Conservation (phyloP, 1,284 basidiomycete genomes). For the Melampsora americana region DNA sequence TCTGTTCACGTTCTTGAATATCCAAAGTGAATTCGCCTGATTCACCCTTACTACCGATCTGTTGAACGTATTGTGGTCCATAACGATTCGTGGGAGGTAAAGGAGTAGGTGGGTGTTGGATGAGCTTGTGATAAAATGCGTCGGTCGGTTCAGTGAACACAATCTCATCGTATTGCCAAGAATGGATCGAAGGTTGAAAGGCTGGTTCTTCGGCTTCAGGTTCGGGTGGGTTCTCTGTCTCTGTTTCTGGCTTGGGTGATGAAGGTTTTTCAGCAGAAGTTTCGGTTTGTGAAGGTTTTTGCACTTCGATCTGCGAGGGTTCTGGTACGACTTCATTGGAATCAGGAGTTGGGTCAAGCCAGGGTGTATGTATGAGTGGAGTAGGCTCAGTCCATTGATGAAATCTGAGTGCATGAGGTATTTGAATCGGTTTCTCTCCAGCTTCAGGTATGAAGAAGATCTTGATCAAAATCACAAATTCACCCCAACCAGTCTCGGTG, state of each 20-base stretch:
- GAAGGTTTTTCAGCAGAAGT: conserved; percentile 22
- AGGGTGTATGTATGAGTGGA: conserved; percentile 56
- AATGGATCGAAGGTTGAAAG: conserved; percentile 64
- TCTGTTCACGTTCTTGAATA: conserved; percentile 21
- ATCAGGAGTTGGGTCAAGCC: conserved; percentile 60
- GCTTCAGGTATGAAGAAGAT: conserved; percentile 89
- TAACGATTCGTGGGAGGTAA: conserved; percentile 65
- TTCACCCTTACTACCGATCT: conserved; percentile 50
- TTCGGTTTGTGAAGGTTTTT: conserved; percentile 31
- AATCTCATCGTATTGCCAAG: conserved; percentile 99
- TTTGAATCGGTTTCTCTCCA: conserved; percentile 79
- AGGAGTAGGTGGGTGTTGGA: conserved; percentile 75
- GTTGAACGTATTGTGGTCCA: conserved; percentile 51
- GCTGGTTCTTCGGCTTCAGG: conserved; percentile 2
- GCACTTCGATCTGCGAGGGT: conserved; percentile 21
- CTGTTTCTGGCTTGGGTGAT: conserved; percentile 40
- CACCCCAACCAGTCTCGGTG: conserved; percentile 98
- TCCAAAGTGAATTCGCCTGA: conserved; percentile 26
- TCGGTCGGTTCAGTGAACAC: conserved; percentile 93
- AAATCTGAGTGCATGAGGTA: conserved; percentile 91
- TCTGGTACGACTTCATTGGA: conserved; percentile 59
- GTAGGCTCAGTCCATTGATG: conserved; percentile 73
- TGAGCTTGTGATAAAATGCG: conserved; percentile 77
- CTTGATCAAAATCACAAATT: conserved; percentile 93
- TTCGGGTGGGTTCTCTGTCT: conserved; percentile 16